Conservation (phyloP, 75 land plant species). For the Sequoiadendron giganteum region DNA sequence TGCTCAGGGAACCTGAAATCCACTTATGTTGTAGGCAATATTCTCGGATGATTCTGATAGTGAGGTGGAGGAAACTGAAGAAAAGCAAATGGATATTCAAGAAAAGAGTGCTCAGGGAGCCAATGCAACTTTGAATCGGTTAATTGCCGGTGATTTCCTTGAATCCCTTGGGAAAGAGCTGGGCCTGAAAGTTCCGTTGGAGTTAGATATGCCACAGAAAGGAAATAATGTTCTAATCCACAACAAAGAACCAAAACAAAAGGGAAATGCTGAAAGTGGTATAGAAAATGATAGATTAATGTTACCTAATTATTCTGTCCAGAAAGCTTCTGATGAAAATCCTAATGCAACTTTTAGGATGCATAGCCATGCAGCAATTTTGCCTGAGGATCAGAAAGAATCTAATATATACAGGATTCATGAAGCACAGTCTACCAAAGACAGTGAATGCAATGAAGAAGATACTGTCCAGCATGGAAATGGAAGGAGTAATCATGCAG, state of each 20-base stretch:
- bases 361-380: not conserved
- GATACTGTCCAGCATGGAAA: not conserved
- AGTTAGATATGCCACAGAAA: constrained; percentile 6
- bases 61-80: constrained; percentile 37
- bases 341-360: not conserved
- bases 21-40: constrained; percentile 63
- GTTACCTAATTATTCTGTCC: not conserved
- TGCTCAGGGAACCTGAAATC: not conserved
- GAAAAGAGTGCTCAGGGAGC: constrained; percentile 63
- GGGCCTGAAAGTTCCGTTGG: constrained; percentile 82
- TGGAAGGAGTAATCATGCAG: not conserved
- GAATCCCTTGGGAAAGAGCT: constrained; percentile 96
- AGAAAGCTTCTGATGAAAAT: not conserved
- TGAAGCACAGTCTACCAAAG: not conserved
- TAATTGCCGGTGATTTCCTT: constrained; percentile 94
- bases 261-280: not conserved
- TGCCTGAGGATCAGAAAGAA: not conserved
- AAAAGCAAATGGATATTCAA: constrained; percentile 23
- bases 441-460: not conserved
- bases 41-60: constrained; percentile 97
- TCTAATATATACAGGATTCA: not conserved
- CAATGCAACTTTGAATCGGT: constrained; percentile 66
- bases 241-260: not conserved
- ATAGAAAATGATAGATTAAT: not conserved
- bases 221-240: not conserved